Percentiles rank a stretch among this genome's conserved stretches.
These are phyloP conservation scores for Tuber melanosporum DNA, from an alignment of 495 filamentous ascomycete genomes.

Conservation along the genomic window DNA sequence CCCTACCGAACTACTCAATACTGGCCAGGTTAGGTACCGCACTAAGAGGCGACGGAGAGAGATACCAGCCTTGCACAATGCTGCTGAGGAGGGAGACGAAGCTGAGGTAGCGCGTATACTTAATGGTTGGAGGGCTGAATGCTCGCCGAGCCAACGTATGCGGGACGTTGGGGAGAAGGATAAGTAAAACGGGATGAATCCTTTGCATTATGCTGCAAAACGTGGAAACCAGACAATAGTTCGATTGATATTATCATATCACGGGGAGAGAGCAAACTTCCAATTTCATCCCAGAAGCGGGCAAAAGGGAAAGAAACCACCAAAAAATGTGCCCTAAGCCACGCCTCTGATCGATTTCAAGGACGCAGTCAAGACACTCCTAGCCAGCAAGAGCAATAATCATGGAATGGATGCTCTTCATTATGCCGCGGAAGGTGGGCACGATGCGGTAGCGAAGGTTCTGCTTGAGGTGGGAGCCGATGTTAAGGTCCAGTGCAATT, in stretches of 20 bases:
- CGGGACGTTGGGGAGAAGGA: background rate
- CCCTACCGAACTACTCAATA: background rate
- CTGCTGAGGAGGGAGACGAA: background rate
- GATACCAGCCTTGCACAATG: background rate
- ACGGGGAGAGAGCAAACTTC: background rate
- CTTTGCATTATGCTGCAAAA: background rate
- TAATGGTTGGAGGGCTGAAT: background rate
- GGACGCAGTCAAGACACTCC: background rate
- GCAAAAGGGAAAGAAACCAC: background rate
- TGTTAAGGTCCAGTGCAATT: background rate
- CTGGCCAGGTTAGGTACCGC: background rate
- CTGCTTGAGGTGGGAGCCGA: background rate
- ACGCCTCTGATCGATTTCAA: background rate
- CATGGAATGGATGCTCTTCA: conserved; percentile 1
- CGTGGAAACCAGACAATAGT: background rate
- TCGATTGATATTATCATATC: background rate
- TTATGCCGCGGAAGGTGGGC: background rate
- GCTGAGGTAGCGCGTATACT: background rate
- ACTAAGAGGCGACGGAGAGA: background rate
- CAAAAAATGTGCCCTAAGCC: background rate
- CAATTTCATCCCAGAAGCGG: background rate
- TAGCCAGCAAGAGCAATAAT: background rate
- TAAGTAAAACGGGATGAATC: background rate
- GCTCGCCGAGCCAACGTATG: background rate
- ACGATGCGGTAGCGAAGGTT: background rate